These are phyloP conservation scores for Hygrophoropsis aurantiaca DNA, from an alignment of 768 basidiomycete genomes.

Conservation along the genomic window DNA sequence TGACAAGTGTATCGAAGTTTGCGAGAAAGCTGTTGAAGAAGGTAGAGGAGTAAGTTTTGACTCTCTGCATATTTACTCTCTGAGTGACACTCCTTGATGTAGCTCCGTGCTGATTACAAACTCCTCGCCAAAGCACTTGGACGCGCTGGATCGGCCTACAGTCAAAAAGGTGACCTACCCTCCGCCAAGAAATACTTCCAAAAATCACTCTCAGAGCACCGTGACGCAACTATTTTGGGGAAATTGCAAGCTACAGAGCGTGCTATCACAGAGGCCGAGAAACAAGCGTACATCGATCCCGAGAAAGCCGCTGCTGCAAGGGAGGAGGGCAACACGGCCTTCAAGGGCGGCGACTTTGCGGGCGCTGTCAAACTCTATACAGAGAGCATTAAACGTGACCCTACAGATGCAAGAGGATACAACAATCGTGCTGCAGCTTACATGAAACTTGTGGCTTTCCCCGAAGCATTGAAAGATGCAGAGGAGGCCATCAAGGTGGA, in stretches of 20 bases:
- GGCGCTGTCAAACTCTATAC: slow-evolving; percentile 89
- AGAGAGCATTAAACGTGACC: slow-evolving; percentile 96
- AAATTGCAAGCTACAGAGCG: slow-evolving; percentile 88
- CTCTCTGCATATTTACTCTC: background rate
- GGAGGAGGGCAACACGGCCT: slow-evolving; percentile 89
- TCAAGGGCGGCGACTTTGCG: slow-evolving; percentile 92
- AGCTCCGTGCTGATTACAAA: slow-evolving; percentile 93
- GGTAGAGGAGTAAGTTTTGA: slow-evolving; percentile 64
- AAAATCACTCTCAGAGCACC: slow-evolving; percentile 94
- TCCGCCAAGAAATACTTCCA: slow-evolving; percentile 89
- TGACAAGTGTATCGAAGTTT: slow-evolving; percentile 86
- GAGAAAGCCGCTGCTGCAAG: slow-evolving; percentile 78
- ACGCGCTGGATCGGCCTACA: slow-evolving; percentile 83
- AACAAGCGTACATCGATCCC: slow-evolving; percentile 84
- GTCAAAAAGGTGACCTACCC: slow-evolving; percentile 71
- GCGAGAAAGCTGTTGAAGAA: slow-evolving; percentile 96
- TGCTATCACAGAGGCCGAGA: slow-evolving; percentile 72
- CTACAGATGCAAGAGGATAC: slow-evolving; percentile 86
- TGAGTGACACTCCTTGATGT: slow-evolving; percentile 1
- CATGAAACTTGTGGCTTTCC: slow-evolving; percentile 89
- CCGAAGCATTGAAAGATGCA: slow-evolving; percentile 95
- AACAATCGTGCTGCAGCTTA: slow-evolving; percentile 99
- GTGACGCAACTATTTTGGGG: slow-evolving; percentile 87
- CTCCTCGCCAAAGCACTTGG: slow-evolving; percentile 93
- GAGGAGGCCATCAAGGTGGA: slow-evolving; percentile 92